Base-by-base conservation (phyloP, 768 basidiomycete genomes). In the Favolaschia claudopus region DNA sequence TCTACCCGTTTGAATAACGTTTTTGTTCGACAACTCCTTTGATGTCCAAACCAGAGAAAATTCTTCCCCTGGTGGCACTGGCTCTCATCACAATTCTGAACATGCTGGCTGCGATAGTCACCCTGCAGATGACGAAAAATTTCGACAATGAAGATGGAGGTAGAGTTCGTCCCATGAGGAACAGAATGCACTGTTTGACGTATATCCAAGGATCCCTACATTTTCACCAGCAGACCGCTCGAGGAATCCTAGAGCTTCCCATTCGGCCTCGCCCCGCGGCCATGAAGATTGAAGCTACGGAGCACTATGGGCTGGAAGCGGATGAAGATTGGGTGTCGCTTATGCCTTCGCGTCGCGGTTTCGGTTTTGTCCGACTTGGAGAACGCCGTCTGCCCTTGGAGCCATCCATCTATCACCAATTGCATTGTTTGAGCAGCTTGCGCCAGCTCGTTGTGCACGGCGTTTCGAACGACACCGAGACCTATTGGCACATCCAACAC, bases 351-450 rank as follows among this genome's bases (percentile, higher is more conserved):
- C 15, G n/a, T 8, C 36, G 38, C n/a, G 60, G 38, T 14, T 25
- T 43, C 12, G 75, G 74, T 5, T 76, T 76, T 62, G 65, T 76
- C 14, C 70, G 69, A 37, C 64, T 77, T 4, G 77, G 77, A 20
- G 70, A 73, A 1, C 14, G 70, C 31, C 57, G 72, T 43, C 75
- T 73, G 33, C 68, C 69, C 2, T 75, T 79, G 49, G 72, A 62
- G 7, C 63, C 79, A n/a, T 68, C 77, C 31, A 71, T 78, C 37
- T 77, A 69, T 63, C 78, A 78, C 60, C 74, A 79, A 47, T 68
- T 74, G 22, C 76, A 77, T 50, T 79, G 75, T 44, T 59, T 77
- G 17, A 70, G 73, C 37, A 55, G 68, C 48, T 72, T 77, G 10
- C 76, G 76, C 14, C 24, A 36, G 12, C n/a, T 37, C 4, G 37